Evolutionary conservation across 2,329 filamentous ascomycete species (phyloP).

Genomic region (Aureobasidium leucospermi): DNA sequence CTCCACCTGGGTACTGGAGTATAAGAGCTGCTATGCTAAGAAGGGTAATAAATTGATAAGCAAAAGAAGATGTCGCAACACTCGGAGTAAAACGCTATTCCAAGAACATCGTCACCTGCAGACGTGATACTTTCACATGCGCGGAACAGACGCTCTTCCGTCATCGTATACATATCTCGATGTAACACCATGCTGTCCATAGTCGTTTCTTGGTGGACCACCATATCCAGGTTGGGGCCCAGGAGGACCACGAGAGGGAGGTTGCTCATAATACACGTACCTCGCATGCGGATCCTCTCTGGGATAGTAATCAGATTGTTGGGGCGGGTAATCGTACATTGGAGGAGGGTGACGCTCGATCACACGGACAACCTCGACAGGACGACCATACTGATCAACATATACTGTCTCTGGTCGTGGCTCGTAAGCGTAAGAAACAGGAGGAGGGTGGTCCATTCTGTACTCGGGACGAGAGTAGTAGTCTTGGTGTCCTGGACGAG

Average conservation of each 20-base stretch:
- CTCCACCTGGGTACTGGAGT: too few species aligned
- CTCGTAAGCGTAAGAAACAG: neutral
- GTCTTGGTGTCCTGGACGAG: neutral
- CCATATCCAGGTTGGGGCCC: neutral
- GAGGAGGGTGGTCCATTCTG: neutral
- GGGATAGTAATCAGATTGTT: neutral
- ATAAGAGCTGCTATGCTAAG: neutral
- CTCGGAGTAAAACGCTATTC: neutral
- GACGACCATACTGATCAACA: slow-evolving; percentile 27
- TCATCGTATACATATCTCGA: slow-evolving; percentile 5
- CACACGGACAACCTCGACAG: slow-evolving; percentile 21
- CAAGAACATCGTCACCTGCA: neutral
- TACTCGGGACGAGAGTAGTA: neutral
- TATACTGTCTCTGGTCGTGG: slow-evolving; percentile 22
- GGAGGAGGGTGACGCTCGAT: slow-evolving; percentile 7
- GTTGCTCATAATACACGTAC: slow-evolving; percentile 4
- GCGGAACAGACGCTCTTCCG: slow-evolving; percentile 4
- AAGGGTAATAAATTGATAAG: neutral
- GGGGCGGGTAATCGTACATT: slow-evolving; percentile 8
- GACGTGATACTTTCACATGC: neutral
- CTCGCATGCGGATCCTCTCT: slow-evolving; percentile 1
- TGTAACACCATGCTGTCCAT: neutral
- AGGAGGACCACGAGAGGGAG: neutral
- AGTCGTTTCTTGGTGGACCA: neutral
- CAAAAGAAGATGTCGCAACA: neutral